phyloP scores from a whole-genome alignment of 768 basidiomycete genomes.

The Boletus rubroflammeus region DNA sequence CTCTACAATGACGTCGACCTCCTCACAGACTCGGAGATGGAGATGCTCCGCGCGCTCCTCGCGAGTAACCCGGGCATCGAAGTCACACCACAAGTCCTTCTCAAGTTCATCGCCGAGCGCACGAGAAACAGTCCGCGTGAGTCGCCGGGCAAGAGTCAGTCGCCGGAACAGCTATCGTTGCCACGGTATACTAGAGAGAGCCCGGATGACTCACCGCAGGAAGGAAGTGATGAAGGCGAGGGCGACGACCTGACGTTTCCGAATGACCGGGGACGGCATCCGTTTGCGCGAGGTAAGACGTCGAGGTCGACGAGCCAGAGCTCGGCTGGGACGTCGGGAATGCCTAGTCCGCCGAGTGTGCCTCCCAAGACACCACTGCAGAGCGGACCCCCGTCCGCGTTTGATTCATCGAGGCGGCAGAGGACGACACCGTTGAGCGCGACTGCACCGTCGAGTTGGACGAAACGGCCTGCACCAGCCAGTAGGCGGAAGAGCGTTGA shows the following conservation, averaged over 20 bases:
- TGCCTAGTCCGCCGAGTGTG: conserved; percentile 50
- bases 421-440: conserved; percentile 60
- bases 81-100: conserved; percentile 63
- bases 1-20: conserved; percentile 59
- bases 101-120: conserved; percentile 61
- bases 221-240: conserved; percentile 34
- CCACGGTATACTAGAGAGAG: conserved; percentile 24
- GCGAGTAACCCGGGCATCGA: conserved; percentile 58
- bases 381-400: conserved; percentile 48
- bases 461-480: conserved; percentile 64
- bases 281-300: conserved; percentile 23
- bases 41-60: conserved; percentile 55
- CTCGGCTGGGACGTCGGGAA: conserved; percentile 43
- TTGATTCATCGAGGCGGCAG: conserved; percentile 68
- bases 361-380: conserved; percentile 51
- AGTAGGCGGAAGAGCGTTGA: conserved; percentile 71
- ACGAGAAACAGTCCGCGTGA: conserved; percentile 40
- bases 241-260: conserved; percentile 34
- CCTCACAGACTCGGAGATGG: conserved; percentile 60
- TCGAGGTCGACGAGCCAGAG: conserved; percentile 59
- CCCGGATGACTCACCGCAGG: conserved; percentile 33
- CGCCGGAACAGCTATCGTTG: conserved; percentile 7
- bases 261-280: conserved; percentile 39
- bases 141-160: conserved; percentile 22
- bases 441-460: conserved; percentile 73